Base-by-base conservation (phyloP, 208 protist species). In the Phytomonas sp. region DNA sequence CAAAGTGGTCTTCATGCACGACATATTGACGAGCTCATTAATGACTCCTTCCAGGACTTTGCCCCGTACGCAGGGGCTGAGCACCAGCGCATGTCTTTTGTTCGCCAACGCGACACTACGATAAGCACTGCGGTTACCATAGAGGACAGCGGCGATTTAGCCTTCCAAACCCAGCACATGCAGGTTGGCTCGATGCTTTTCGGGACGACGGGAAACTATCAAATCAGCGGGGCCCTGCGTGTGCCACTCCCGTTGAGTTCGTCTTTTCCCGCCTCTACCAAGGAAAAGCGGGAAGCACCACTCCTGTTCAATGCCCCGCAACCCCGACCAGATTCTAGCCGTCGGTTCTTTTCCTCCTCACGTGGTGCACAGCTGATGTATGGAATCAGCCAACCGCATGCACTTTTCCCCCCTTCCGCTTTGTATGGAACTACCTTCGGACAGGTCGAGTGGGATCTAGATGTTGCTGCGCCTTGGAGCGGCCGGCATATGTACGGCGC, bases 51-150 rank as follows among this genome's bases (percentile, higher is more conserved):
- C 62, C 70, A 67, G 33, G 84, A 92, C 74, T 92, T 95, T 68
- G 82, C 89, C 2, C 89, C 89, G 5, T 95, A 92, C 73, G 89
- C 83, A 11, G 84, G 83, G 6, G 89, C 89, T 5, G 89, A 95
- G 34, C 80, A 89, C 60, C 83, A 86, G 67, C 83, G 82, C 33
- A 31, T 88, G 15, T 74, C 83, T 40, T 31, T 92, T 62, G 74
- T 72, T 13, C 78, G 80, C n/a, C 80, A 81, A 26, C 65, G 82
- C n/a, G 67, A 63, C 33, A 67, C 64, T 29, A 37, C 65, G 32
- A 79, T 69, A 0, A 72, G 73, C 9, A 67, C 83, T 7, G 64
- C 71, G 23, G 61, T 89, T 46, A 66, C 77, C 4, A 61, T 83
- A 53, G 85, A 91, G 59, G 83, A 91, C 0, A 71, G 61, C 37